phyloP scores from a whole-genome alignment of 1,284 basidiomycete species.

The Boletus sp. region DNA sequence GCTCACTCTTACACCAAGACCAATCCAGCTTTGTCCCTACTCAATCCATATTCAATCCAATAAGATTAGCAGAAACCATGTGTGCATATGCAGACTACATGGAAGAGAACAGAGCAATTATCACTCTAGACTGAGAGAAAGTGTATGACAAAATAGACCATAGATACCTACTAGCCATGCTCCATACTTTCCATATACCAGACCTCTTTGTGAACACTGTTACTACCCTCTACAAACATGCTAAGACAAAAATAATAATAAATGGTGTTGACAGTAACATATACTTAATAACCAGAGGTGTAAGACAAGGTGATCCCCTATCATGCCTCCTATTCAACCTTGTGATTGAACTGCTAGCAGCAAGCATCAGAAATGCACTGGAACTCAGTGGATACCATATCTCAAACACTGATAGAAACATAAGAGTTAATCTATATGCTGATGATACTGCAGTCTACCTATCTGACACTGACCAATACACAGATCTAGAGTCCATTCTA shows the following conservation, averaged over 20 bases:
- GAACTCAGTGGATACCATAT: neutral
- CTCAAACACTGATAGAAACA: rapidly evolving
- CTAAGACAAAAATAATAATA: neutral
- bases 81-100: neutral
- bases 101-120: neutral
- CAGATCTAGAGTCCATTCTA: neutral
- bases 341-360: neutral
- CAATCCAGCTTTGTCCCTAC: neutral
- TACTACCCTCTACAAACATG: neutral
- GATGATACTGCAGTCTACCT: conserved; percentile 27
- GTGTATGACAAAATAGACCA: neutral
- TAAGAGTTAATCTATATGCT: conserved; percentile 13
- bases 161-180: neutral
- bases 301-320: neutral
- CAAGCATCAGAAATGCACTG: neutral
- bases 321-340: neutral
- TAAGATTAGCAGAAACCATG: neutral
- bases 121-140: neutral
- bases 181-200: neutral
- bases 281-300: neutral
- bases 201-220: neutral
- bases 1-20: neutral
- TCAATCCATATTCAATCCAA: neutral
- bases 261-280: neutral
- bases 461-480: conserved; percentile 7